Evolutionary conservation across 2,329 filamentous ascomycete genomes (phyloP).

Genomic region (Aspergillus ochraceoroseus): DNA sequence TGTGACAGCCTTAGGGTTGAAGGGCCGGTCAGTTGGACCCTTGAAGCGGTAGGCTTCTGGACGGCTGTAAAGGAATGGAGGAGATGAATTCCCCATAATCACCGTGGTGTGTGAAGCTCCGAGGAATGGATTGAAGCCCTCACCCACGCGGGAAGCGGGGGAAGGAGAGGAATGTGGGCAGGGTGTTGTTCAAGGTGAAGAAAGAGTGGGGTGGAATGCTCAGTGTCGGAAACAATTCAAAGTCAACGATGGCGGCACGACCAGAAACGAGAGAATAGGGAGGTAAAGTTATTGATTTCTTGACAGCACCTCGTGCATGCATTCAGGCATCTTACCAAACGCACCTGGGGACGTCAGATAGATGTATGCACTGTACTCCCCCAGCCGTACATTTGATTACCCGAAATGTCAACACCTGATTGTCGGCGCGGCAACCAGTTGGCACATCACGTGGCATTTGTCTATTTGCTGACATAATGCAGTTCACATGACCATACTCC

Average conservation of each 20-base stretch:
- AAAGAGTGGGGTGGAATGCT: conserved; percentile 14
- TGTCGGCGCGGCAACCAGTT: conserved; percentile 20
- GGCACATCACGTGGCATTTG: conserved; percentile 22
- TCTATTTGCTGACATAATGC: too few relatives aligned
- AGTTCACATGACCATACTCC: too few relatives aligned
- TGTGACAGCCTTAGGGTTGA: conserved; percentile 82
- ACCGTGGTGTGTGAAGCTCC: conserved; percentile 26
- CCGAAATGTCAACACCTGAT: conserved; percentile 20
- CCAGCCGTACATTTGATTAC: too few relatives aligned
- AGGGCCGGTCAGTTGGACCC: conserved; percentile 51
- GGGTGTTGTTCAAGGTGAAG: conserved; percentile 20
- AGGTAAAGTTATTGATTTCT: conserved; percentile 2
- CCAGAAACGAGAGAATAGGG: conserved; percentile 8
- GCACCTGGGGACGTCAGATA: too few relatives aligned
- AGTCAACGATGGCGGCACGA: conserved; percentile 3
- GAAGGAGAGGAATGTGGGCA: conserved; percentile 24
- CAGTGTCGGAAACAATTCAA: neutral
- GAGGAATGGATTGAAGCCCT: conserved; percentile 22
- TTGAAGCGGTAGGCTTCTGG: conserved; percentile 52
- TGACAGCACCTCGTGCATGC: conserved; percentile 9
- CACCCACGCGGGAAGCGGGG: conserved; percentile 38
- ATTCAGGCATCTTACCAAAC: neutral
- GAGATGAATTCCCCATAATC: conserved; percentile 51
- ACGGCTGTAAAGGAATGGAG: conserved; percentile 70
- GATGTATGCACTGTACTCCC: too few relatives aligned